Evolutionary conservation across 139 green algal genomes (phyloP).

Genomic region (Chlorella sp.): DNA sequence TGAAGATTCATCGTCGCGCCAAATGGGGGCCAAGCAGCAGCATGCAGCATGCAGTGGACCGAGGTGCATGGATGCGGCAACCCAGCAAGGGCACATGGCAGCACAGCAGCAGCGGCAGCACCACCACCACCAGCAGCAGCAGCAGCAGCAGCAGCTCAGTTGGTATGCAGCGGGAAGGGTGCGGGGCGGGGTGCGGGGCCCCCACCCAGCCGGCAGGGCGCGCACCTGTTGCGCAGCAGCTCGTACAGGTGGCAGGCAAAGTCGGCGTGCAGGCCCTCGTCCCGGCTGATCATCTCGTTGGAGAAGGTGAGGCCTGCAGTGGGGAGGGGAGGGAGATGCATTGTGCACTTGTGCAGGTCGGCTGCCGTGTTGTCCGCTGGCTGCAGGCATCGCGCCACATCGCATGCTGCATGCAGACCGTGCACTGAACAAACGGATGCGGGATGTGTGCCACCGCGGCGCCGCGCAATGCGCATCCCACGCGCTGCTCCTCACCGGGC

Average conservation of each 20-base stretch:
- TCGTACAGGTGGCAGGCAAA: conserved; percentile 85
- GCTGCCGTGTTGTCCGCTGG: too few relatives aligned
- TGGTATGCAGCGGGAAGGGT: too few relatives aligned
- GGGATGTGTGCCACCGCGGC: background rate
- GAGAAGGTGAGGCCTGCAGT: conserved; percentile 93
- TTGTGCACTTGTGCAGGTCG: too few relatives aligned
- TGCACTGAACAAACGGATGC: too few relatives aligned
- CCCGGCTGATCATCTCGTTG: conserved; percentile 98
- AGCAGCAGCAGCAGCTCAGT: too few relatives aligned
- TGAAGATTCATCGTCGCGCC: conserved; percentile 34
- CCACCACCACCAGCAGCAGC: background rate
- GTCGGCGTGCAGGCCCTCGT: conserved; percentile 98
- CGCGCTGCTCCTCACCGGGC: background rate
- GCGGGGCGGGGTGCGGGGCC: too few relatives aligned
- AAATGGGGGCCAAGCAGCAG: background rate
- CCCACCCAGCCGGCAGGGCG: background rate
- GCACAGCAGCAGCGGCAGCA: background rate
- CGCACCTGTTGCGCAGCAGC: conserved; percentile 52
- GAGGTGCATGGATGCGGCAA: background rate
- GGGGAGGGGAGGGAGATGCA: background rate
- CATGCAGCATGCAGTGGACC: background rate
- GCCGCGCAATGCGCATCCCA: background rate
- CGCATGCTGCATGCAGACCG: too few relatives aligned
- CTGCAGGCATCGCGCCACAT: too few relatives aligned
- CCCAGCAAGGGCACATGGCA: background rate